Evolutionary conservation across 108 stramenopile genomes (phyloP), one percentile per base, ranked within the genome.

Genomic region (Cyclotella kingstonii): DNA sequence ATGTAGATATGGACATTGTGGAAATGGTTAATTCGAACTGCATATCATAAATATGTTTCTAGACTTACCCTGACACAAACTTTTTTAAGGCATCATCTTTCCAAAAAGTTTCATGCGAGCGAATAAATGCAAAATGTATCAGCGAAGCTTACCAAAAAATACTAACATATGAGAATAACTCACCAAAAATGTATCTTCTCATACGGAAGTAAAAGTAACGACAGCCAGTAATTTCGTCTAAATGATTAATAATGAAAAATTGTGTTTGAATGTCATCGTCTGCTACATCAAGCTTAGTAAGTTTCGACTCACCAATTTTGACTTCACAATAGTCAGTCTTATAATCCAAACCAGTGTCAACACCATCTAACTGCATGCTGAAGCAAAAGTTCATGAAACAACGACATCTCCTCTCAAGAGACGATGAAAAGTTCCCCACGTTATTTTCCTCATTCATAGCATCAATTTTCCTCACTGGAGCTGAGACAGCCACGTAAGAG

Each of bases 401-500:
- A 48, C 44, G 50, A 40, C 63, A 53, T 25, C 49, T 22, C 14
- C 21, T 36, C 21, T 38, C 10, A 7, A 70, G 17, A 10, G 17
- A 48, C 31, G 22, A 30, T 1, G 54, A 46, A 19, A 60, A 35
- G 22, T 59, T 53, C 18, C 27, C 40, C 53, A 60, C 56, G 15
- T 36, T 48, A 12, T 50, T 68, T 17, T 49, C 44, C 9, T 49
- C 40, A 26, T 78, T 56, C n/a, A 33, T 10, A 19, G 47, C 31
- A 36, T 46, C 60, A 33, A 68, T 30, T 15, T 11, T 34, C 19
- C 41, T 46, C 15, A 62, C 62, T 9, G 70, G 76, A 42, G 74
- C 65, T 3, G 57, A 54, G 5, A 87, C 77, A 17, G 83, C 83
- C 19, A 87, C 68, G 44, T 76, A 72, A 4, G 68, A 49, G 18